phyloP scores from a whole-genome alignment of 805 yeast species.

The Wickerhamiella domercqiae region DNA sequence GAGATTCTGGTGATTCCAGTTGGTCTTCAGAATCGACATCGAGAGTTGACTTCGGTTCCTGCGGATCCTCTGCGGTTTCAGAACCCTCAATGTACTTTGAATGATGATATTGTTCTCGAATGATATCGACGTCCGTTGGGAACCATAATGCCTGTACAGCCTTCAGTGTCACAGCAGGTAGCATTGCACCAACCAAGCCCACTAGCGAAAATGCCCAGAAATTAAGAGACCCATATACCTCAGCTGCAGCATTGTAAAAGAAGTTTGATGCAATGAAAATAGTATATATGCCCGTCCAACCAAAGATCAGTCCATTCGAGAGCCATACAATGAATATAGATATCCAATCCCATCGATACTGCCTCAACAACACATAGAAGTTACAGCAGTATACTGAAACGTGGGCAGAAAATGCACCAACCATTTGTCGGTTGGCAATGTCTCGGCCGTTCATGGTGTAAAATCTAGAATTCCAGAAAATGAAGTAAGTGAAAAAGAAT shows the following conservation, averaged over 20 bases:
- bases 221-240: constrained; percentile 42
- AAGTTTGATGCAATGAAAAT: constrained; percentile 36
- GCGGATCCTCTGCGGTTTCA: too few relatives aligned
- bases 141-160: constrained; percentile 34
- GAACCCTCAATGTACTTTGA: too few relatives aligned
- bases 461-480: constrained; percentile 33
- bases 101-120: constrained; percentile 36
- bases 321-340: constrained; percentile 37
- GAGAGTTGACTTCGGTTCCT: too few relatives aligned
- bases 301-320: constrained; percentile 42
- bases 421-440: constrained; percentile 53
- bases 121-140: constrained; percentile 56
- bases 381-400: constrained; percentile 52
- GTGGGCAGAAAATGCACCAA: constrained; percentile 48
- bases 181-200: constrained; percentile 37
- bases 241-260: constrained; percentile 49
- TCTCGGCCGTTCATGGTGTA: constrained; percentile 33
- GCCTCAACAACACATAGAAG: constrained; percentile 49
- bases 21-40: too few relatives aligned
- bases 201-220: constrained; percentile 54
- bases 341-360: constrained; percentile 67
- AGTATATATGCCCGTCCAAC: constrained; percentile 77
- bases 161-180: constrained; percentile 47
- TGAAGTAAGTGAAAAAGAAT: constrained; percentile 50
- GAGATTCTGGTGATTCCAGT: too few relatives aligned